Evolutionary conservation across 768 basidiomycete species (phyloP).

Genomic region (Bullera alba): DNA sequence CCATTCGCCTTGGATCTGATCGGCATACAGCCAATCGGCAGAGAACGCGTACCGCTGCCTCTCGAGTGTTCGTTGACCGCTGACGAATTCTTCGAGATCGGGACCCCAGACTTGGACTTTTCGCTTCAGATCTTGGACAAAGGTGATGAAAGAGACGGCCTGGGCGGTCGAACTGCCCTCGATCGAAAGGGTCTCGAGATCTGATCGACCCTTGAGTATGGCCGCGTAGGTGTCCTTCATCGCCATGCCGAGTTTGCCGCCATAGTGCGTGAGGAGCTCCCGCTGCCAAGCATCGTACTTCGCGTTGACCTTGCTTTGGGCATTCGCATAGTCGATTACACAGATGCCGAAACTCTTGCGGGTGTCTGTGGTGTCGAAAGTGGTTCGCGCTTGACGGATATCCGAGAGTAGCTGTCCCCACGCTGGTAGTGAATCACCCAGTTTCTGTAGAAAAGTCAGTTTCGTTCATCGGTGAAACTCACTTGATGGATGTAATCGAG

Average conservation of each 20-base stretch:
- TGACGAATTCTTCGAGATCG: constrained; percentile 88
- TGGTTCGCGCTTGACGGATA: constrained; percentile 92
- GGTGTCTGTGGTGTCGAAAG: constrained; percentile 94
- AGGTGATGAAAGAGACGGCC: constrained; percentile 97
- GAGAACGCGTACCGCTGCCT: constrained; percentile 95
- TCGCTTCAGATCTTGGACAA: constrained; percentile 96
- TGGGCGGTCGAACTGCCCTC: constrained; percentile 91
- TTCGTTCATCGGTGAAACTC: not conserved
- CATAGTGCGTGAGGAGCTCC: constrained; percentile 86
- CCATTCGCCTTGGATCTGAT: constrained; percentile 97
- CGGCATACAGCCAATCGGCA: constrained; percentile 95
- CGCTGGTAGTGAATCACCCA: constrained; percentile 83
- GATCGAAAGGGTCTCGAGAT: constrained; percentile 92
- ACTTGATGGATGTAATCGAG: constrained; percentile 86
- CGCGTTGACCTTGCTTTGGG: constrained; percentile 92
- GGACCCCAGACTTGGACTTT: constrained; percentile 95
- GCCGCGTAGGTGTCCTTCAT: constrained; percentile 98
- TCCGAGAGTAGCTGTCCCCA: constrained; percentile 96
- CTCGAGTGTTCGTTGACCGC: constrained; percentile 94
- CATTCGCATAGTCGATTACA: constrained; percentile 94
- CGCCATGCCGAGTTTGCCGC: constrained; percentile 80
- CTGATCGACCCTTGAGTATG: constrained; percentile 87
- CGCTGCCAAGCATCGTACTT: constrained; percentile 98
- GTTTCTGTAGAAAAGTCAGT: constrained; percentile 47
- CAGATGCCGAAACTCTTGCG: constrained; percentile 86